Conservation (phyloP, 805 yeast species). For the Zygotorulaspora chibaensis region DNA sequence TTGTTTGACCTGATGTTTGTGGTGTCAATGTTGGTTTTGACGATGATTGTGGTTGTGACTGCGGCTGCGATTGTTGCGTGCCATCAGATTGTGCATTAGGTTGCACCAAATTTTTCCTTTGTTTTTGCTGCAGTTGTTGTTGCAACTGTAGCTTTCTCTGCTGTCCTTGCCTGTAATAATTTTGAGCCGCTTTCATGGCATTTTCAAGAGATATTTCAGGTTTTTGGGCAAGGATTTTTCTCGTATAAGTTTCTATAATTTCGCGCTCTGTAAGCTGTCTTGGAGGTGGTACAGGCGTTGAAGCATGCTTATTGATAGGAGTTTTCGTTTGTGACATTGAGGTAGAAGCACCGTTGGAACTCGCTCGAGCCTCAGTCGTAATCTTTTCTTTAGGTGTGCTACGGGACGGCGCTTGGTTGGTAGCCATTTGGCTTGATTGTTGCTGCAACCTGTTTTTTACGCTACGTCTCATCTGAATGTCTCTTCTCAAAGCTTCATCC, state of each 20-base stretch:
- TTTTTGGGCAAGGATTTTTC: conserved; percentile 30
- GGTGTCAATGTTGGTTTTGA: conserved; percentile 6
- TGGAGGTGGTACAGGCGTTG: conserved; percentile 16
- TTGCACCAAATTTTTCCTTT: not conserved
- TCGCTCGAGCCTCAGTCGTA: conserved; percentile 17
- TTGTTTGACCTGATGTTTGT: conserved; percentile 6
- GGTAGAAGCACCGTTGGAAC: conserved; percentile 5
- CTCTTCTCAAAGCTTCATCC: conserved; percentile 80
- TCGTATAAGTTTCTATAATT: conserved; percentile 31
- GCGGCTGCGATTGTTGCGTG: conserved; percentile 13
- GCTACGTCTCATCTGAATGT: conserved; percentile 31
- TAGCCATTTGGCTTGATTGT: conserved; percentile 16
- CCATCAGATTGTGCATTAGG: conserved; percentile 29
- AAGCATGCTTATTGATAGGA: conserved; percentile 12
- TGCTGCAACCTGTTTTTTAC: conserved; percentile 32
- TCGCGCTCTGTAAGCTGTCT: conserved; percentile 28
- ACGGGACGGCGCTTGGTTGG: conserved; percentile 6
- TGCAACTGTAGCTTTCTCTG: conserved; percentile 22
- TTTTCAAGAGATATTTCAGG: conserved; percentile 31
- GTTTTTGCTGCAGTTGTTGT: conserved; percentile 34
- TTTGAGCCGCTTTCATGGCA: conserved; percentile 35
- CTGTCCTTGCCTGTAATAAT: conserved; percentile 24
- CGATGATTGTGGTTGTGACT: conserved; percentile 25
- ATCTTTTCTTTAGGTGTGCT: conserved; percentile 4
- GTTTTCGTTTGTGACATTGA: conserved; percentile 8